Evolutionary conservation across 352 stramenopile species (phyloP).

Genomic region (Blastocystis sp.): DNA sequence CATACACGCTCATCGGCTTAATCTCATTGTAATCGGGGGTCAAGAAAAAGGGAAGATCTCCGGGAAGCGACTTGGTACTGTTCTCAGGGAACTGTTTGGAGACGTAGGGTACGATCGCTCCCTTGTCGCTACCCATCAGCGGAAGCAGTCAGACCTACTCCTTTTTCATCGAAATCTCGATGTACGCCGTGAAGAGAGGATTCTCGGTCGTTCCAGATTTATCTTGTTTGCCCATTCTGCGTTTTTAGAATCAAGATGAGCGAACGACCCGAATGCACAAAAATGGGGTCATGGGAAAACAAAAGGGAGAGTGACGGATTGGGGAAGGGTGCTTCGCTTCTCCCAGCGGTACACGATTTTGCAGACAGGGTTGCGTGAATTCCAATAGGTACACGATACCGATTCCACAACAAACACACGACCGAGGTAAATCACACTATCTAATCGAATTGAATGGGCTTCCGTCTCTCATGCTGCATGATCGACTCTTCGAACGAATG

Average conservation of each 20-base stretch:
- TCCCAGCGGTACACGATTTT: no score
- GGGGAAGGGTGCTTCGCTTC: no score
- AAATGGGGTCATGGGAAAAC: background rate
- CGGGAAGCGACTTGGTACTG: slow-evolving; percentile 44
- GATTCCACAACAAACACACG: background rate
- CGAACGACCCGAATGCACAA: background rate
- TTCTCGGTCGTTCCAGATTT: background rate
- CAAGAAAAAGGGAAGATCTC: slow-evolving; percentile 54
- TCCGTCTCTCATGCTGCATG: background rate
- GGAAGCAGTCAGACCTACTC: background rate
- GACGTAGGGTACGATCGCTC: slow-evolving; percentile 38
- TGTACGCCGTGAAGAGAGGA: slow-evolving; percentile 23
- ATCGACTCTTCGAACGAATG: slow-evolving; percentile 59
- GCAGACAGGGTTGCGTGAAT: no score
- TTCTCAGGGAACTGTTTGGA: slow-evolving; percentile 50
- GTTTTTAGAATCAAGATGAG: background rate
- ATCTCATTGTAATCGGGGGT: slow-evolving; percentile 54
- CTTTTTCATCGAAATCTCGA: slow-evolving; percentile 53
- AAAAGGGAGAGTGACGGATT: no score
- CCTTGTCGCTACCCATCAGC: slow-evolving; percentile 21
- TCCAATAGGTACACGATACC: no score
- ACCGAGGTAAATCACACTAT: no score
- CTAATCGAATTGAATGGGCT: slow-evolving; percentile 13
- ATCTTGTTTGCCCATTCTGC: slow-evolving; percentile 1
- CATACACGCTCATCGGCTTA: slow-evolving; percentile 54